Base-by-base conservation (phyloP, 2,329 filamentous ascomycete genomes). In the Hypocrella siamensis region DNA sequence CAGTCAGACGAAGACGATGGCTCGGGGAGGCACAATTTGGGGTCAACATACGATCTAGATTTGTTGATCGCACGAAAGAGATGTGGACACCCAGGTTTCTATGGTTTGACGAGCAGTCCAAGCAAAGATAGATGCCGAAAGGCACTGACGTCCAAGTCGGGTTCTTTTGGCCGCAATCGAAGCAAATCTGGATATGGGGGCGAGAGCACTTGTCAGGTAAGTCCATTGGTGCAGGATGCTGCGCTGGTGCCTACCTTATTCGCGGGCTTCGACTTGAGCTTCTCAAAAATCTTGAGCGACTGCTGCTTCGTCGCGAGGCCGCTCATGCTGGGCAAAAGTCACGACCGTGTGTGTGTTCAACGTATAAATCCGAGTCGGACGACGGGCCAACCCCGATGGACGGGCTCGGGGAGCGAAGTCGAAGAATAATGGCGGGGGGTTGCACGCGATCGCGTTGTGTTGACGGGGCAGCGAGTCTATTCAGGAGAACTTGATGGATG, bases 121-220 rank as follows among this genome's bases (percentile, higher is more conserved):
- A 78, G 52, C 90, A 98, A 16, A 98, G 75, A 56, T 96, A 98
- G 55, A 98, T 96, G 51, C 83, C 90, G 42, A 98, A 85, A 9
- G 88, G 86, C 19, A 94, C 86, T 6, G 88, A 96, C 6, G 86
- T 93, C 90, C 90, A 98, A 36, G 90, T 96, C 39, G 90, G 90
- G 53, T 94, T 94, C 62, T 96, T 96, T 49, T 85, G 80, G 53
- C 82, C 78, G 60, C 90, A 98, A 63, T 98, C 90, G 61, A 98
- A 98, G 70, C 90, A 98, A 64, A 93, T 74, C 86, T 93, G 27
- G 25, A n/a, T n/a, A n/a, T n/a, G n/a, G n/a, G n/a, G n/a, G n/a
- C 9, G 10, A 11, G 14, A 15, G 3, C 9, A 3, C 7, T 27
- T 15, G 14, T 7, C 14, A 10, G 14, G 9, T n/a, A 27, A n/a